phyloP scores from a whole-genome alignment of 2,329 filamentous ascomycete species.

The Colletotrichum tropicale region DNA sequence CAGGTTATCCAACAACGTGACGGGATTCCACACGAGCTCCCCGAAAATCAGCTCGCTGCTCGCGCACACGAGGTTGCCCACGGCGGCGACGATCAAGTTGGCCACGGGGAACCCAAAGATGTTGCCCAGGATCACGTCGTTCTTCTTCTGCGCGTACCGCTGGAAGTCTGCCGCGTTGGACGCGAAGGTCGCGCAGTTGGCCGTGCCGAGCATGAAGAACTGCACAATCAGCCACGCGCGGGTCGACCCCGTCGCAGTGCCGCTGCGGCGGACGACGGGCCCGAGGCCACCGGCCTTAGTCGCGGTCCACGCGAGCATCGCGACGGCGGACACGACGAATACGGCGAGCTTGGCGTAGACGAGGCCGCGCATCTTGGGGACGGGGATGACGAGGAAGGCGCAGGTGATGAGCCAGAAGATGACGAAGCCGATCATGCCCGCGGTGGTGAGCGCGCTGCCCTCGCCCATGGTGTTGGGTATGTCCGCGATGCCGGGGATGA shows the following conservation, averaged over 20 bases:
- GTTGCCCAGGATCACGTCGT: conserved; percentile 44
- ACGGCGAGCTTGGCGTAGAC: conserved; percentile 33
- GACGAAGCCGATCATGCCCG: conserved; percentile 44
- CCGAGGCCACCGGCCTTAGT: conserved; percentile 77
- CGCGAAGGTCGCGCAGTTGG: conserved; percentile 40
- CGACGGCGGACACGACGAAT: conserved; percentile 39
- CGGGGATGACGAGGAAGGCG: conserved; percentile 40
- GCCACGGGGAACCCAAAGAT: conserved; percentile 43
- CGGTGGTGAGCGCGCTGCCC: conserved; percentile 42
- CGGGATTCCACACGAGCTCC: conserved; percentile 26
- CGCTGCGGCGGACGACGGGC: conserved; percentile 65
- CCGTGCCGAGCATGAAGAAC: conserved; percentile 39
- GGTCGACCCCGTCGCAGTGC: conserved; percentile 51
- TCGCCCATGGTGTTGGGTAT: conserved; percentile 43
- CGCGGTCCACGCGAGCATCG: conserved; percentile 59
- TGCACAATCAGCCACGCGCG: conserved; percentile 40
- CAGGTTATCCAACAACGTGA: conserved; percentile 37
- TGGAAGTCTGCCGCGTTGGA: conserved; percentile 47
- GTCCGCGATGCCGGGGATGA: conserved; percentile 42
- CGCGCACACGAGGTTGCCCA: conserved; percentile 43
- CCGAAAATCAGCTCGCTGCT: conserved; percentile 27
- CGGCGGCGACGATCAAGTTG: conserved; percentile 38
- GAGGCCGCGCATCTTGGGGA: conserved; percentile 21
- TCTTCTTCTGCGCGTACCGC: conserved; percentile 42
- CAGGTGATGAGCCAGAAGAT: conserved; percentile 45